Percentiles rank a stretch among this genome's conserved stretches.
These are phyloP conservation scores for Hapsidospora chrysogenum DNA, from an alignment of 495 filamentous ascomycete genomes.

Conservation along the genomic window DNA sequence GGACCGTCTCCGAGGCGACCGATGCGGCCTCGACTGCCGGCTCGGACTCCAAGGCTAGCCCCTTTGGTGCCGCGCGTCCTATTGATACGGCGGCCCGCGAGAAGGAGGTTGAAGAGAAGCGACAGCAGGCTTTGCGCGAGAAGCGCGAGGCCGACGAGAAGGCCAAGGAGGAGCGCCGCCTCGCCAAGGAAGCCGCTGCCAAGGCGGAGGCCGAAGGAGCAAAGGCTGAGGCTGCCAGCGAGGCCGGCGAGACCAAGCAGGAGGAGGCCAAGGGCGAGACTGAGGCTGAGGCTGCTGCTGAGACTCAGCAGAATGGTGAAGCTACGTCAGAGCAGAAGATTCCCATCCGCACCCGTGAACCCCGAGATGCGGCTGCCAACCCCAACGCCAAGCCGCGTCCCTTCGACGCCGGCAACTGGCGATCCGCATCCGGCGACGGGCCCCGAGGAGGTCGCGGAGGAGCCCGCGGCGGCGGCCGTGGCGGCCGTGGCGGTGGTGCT, in stretches of 20 bases:
- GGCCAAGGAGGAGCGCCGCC: slow-evolving; percentile 52
- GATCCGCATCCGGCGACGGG: slow-evolving; percentile 18
- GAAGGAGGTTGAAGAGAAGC: slow-evolving; percentile 78
- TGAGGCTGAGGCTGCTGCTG: slow-evolving; percentile 10
- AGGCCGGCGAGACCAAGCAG: slow-evolving; percentile 6
- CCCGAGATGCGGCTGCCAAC: slow-evolving; percentile 9
- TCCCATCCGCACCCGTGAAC: slow-evolving; percentile 11
- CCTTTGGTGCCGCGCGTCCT: slow-evolving; percentile 79
- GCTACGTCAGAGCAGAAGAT: slow-evolving; percentile 16
- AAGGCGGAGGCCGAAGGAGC: slow-evolving; percentile 34
- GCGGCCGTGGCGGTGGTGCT: slow-evolving; percentile 21
- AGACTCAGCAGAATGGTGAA: slow-evolving; percentile 6
- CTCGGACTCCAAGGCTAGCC: slow-evolving; percentile 63
- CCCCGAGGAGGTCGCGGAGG: slow-evolving; percentile 13
- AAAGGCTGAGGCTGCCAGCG: slow-evolving; percentile 27
- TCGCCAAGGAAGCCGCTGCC: slow-evolving; percentile 45
- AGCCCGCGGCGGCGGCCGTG: slow-evolving; percentile 2
- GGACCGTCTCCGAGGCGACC: slow-evolving; percentile 62
- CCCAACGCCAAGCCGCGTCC: slow-evolving; percentile 18
- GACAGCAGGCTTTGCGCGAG: slow-evolving; percentile 49
- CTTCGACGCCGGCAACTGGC: slow-evolving; percentile 34
- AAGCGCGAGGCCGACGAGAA: slow-evolving; percentile 87
- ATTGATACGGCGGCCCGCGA: slow-evolving; percentile 82
- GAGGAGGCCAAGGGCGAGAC: slow-evolving; percentile 18
- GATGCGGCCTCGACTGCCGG: slow-evolving; percentile 29